Evolutionary conservation across 164 flowering plant genomes (phyloP).

Genomic region (Dillenia turbinata): DNA sequence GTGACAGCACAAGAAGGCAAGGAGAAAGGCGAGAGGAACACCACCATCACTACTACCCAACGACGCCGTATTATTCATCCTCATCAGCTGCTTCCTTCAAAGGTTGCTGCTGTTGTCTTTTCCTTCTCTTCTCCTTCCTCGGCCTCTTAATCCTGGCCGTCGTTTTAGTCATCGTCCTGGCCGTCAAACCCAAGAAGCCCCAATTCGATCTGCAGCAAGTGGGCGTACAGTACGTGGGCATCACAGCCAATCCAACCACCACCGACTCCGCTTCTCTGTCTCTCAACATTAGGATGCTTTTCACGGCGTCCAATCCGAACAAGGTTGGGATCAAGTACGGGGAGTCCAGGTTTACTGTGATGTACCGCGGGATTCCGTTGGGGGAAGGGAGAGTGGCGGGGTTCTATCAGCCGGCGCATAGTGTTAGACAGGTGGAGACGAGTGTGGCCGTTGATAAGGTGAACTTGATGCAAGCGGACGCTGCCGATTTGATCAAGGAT

Average conservation of each 20-base stretch:
- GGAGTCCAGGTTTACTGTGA: constrained; percentile 70
- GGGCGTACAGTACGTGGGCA: constrained; percentile 79
- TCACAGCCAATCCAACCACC: constrained; percentile 30
- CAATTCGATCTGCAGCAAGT: constrained; percentile 89
- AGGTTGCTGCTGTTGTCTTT: constrained; percentile 97
- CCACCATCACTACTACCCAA: constrained; percentile 30
- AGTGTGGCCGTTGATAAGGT: constrained; percentile 66
- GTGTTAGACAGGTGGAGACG: constrained; percentile 52
- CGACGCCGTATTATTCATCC: constrained; percentile 30
- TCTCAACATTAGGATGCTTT: constrained; percentile 59
- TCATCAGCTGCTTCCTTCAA: constrained; percentile 68
- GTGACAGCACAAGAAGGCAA: no score
- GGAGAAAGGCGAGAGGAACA: neutral
- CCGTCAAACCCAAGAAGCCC: constrained; percentile 90
- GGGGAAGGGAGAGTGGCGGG: constrained; percentile 73
- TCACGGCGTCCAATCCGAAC: constrained; percentile 88
- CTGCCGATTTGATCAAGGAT: constrained; percentile 72
- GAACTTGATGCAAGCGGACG: constrained; percentile 66
- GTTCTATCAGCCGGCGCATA: constrained; percentile 86
- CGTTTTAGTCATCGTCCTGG: constrained; percentile 65
- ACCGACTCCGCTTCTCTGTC: constrained; percentile 47
- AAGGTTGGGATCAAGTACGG: constrained; percentile 96
- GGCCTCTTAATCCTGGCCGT: constrained; percentile 67
- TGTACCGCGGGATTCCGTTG: constrained; percentile 89
- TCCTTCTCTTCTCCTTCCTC: constrained; percentile 80